Percentiles rank a stretch among this genome's conserved stretches.
Conservation (phyloP, 495 filamentous ascomycete species). For the Aspergillus wentii region DNA sequence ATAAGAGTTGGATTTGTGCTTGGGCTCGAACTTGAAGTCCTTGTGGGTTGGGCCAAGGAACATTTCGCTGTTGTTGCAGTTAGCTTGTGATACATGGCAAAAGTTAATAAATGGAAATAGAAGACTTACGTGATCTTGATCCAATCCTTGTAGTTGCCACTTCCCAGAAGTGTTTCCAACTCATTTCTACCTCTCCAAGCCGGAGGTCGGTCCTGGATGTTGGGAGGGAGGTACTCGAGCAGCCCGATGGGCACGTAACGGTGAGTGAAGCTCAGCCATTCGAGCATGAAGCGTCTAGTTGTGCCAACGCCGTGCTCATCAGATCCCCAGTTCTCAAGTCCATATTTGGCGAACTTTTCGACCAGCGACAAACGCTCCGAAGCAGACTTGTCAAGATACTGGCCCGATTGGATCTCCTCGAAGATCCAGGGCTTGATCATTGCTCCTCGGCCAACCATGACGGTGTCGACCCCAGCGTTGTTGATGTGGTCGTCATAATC, state of each 20-base stretch:
- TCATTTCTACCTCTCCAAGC: slow-evolving; percentile 79
- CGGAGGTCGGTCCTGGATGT: slow-evolving; percentile 81
- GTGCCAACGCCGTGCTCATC: slow-evolving; percentile 89
- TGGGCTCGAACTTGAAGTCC: slow-evolving; percentile 93
- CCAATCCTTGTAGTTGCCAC: slow-evolving; percentile 92
- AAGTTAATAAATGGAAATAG: background rate
- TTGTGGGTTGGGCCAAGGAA: slow-evolving; percentile 88
- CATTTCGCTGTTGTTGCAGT: slow-evolving; percentile 69
- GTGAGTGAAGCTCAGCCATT: slow-evolving; percentile 89
- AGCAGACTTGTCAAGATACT: slow-evolving; percentile 92
- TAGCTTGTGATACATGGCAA: slow-evolving; percentile 8
- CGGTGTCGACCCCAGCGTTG: slow-evolving; percentile 71
- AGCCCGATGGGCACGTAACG: slow-evolving; percentile 89
- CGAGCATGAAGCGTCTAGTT: slow-evolving; percentile 84
- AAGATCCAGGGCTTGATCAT: slow-evolving; percentile 97
- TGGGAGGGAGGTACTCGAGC: slow-evolving; percentile 80
- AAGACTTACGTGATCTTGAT: slow-evolving; percentile 87
- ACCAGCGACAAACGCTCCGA: slow-evolving; percentile 80
- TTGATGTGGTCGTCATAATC: slow-evolving; percentile 80
- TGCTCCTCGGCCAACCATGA: slow-evolving; percentile 90
- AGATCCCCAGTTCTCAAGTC: slow-evolving; percentile 88
- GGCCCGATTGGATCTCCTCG: slow-evolving; percentile 85
- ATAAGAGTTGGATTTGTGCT: slow-evolving; percentile 91
- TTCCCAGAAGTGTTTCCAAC: slow-evolving; percentile 83
- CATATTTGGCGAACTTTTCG: slow-evolving; percentile 84